phyloP scores from a whole-genome alignment of 306 rosid species.

The Leucaena leucocephala region DNA sequence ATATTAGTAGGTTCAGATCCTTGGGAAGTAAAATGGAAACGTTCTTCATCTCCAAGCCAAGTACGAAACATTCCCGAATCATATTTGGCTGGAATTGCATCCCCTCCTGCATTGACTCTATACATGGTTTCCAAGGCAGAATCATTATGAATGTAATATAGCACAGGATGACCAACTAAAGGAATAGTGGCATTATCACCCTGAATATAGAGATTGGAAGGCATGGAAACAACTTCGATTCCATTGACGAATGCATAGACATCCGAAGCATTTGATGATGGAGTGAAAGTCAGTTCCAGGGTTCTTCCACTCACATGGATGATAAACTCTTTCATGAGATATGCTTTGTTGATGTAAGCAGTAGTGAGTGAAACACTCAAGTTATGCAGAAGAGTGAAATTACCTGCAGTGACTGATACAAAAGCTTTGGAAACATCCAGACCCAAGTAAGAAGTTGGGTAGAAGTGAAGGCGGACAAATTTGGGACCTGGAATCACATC shows the following conservation, averaged over 20 bases:
- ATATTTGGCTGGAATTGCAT: conserved; percentile 29
- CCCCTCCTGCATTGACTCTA: conserved; percentile 50
- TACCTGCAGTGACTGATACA: conserved; percentile 40
- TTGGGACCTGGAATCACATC: conserved; percentile 45
- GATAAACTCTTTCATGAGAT: conserved; percentile 44
- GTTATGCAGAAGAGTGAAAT: conserved; percentile 46
- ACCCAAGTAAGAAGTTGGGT: conserved; percentile 36
- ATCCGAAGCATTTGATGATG: conserved; percentile 36
- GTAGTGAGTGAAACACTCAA: conserved; percentile 48
- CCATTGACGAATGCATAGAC: conserved; percentile 52
- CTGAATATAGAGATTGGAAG: conserved; percentile 35
- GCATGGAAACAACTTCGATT: conserved; percentile 54
- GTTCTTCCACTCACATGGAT: conserved; percentile 35
- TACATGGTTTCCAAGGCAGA: conserved; percentile 42
- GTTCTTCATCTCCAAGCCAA: conserved; percentile 27
- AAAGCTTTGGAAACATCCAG: conserved; percentile 34
- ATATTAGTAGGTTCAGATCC: accelerated
- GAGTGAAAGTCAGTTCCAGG: conserved; percentile 45
- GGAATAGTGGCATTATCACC: conserved; percentile 33
- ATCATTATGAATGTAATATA: background rate
- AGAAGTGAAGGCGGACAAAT: conserved; percentile 51
- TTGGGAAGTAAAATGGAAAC: background rate
- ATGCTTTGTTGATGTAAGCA: conserved; percentile 37
- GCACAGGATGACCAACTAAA: conserved; percentile 26
- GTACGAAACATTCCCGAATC: conserved; percentile 47